phyloP scores from a whole-genome alignment of 2,329 filamentous ascomycete genomes.

The Thielaviopsis musarum region DNA sequence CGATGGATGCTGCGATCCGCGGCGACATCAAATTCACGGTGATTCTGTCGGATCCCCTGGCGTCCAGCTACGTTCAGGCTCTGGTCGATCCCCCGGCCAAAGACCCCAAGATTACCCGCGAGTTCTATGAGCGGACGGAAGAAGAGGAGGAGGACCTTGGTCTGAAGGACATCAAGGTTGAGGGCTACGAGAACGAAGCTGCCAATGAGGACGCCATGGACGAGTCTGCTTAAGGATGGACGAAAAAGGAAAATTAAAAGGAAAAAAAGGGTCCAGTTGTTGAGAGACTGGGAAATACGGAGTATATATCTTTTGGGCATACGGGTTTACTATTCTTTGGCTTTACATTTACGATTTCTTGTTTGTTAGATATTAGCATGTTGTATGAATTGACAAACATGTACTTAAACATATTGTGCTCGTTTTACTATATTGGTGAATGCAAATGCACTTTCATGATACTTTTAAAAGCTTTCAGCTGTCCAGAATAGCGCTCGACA shows the following conservation, averaged over 20 bases:
- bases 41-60: slow-evolving; percentile 72
- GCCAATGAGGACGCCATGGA: slow-evolving; percentile 21
- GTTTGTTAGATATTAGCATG: slow-evolving; percentile 1
- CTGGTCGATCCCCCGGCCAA: slow-evolving; percentile 52
- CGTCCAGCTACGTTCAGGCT: slow-evolving; percentile 87
- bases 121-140: slow-evolving; percentile 72
- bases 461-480: neutral
- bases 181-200: slow-evolving; percentile 52
- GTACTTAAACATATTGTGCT: neutral
- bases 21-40: slow-evolving; percentile 70
- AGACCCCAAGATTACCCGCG: slow-evolving; percentile 65
- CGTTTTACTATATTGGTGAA: neutral
- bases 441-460: neutral
- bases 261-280: neutral
- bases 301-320: neutral
- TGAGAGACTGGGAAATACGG: neutral
- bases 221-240: slow-evolving; percentile 3
- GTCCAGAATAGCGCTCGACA: neutral
- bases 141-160: slow-evolving; percentile 92
- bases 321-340: neutral
- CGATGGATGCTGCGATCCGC: slow-evolving; percentile 59
- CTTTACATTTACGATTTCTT: neutral
- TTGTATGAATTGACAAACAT: neutral
- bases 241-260: neutral
- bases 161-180: slow-evolving; percentile 79